phyloP scores from a whole-genome alignment of 148 eudicot species.

The Camellia granthamiana region DNA sequence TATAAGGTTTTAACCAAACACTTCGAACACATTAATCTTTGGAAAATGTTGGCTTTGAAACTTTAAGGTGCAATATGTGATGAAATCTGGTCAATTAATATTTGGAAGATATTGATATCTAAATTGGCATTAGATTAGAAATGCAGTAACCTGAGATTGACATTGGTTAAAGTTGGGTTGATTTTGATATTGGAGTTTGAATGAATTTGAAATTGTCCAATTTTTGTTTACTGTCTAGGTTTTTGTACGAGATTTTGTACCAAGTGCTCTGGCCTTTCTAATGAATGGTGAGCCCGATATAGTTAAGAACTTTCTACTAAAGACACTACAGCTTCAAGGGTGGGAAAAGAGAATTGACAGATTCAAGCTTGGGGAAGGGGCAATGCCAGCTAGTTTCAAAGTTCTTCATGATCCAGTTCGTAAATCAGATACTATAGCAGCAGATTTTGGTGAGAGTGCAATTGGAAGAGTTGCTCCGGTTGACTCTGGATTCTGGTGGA shows the following conservation, averaged over 20 bases:
- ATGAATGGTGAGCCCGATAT: conserved; percentile 99
- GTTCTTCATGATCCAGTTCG: conserved; percentile 93
- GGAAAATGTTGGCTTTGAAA: neutral
- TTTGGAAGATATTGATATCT: neutral
- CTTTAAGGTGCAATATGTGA: neutral
- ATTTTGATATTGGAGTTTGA: neutral
- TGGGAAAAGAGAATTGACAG: conserved; percentile 98
- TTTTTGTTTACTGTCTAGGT: conserved; percentile 47
- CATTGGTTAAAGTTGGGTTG: neutral
- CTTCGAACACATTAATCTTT: neutral
- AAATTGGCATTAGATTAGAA: neutral
- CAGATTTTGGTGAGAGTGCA: conserved; percentile 99
- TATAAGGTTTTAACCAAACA: conserved; percentile 16
- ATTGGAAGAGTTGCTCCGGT: conserved; percentile 99
- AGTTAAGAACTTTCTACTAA: conserved; percentile 84
- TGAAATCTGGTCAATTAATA: no score
- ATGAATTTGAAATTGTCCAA: neutral
- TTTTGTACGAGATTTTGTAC: conserved; percentile 98
- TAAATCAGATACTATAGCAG: conserved; percentile 77
- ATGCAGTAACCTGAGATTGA: neutral
- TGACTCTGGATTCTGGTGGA: conserved; percentile 99
- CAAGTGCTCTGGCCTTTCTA: conserved; percentile 93
- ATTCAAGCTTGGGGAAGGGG: conserved; percentile 97
- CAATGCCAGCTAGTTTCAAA: conserved; percentile 99
- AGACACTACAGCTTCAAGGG: conserved; percentile 94